These are phyloP conservation scores for Xylaria sp. DNA, from an alignment of 2,329 filamentous ascomycete genomes.

Conservation along the genomic window DNA sequence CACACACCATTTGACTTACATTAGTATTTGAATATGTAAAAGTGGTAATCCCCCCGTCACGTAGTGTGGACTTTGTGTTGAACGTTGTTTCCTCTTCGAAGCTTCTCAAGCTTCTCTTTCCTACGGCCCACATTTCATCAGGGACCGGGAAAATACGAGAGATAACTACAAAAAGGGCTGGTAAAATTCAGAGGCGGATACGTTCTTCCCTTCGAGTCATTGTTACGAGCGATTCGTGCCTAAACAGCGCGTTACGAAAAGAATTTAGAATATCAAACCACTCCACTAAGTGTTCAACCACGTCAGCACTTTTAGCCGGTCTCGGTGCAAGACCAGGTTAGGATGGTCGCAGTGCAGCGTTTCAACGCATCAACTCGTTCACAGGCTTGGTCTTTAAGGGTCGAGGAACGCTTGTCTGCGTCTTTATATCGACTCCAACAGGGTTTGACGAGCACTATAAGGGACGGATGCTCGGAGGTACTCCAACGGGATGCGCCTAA, in stretches of 20 bases:
- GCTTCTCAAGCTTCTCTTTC: conserved; percentile 13
- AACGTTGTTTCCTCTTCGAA: neutral
- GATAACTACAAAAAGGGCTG: neutral
- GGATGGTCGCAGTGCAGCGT: conserved; percentile 39
- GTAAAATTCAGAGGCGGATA: conserved; percentile 18
- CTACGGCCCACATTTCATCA: conserved; percentile 23
- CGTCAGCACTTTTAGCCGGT: conserved; percentile 39
- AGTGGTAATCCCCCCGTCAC: conserved; percentile 1
- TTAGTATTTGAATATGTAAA: conserved; percentile 17
- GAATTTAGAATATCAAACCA: conserved; percentile 20
- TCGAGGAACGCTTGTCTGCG: conserved; percentile 21
- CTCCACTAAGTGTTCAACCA: conserved; percentile 29
- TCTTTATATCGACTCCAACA: conserved; percentile 20
- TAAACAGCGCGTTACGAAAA: conserved; percentile 10
- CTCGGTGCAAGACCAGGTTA: conserved; percentile 37
- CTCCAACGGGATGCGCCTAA: conserved; percentile 27
- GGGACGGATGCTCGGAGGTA: conserved; percentile 19
- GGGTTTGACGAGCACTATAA: conserved; percentile 19
- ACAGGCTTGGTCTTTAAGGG: conserved; percentile 18
- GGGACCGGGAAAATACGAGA: neutral
- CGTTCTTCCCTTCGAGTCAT: conserved; percentile 1
- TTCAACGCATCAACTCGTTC: conserved; percentile 32
- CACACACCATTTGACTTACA: conserved; percentile 4
- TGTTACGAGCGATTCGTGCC: conserved; percentile 18
- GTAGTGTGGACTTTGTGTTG: conserved; percentile 11